Percentiles rank a stretch among this genome's conserved stretches.
These are phyloP conservation scores for Citrus mangshanensis DNA, from an alignment of 345 rosid species.

Conservation along the genomic window DNA sequence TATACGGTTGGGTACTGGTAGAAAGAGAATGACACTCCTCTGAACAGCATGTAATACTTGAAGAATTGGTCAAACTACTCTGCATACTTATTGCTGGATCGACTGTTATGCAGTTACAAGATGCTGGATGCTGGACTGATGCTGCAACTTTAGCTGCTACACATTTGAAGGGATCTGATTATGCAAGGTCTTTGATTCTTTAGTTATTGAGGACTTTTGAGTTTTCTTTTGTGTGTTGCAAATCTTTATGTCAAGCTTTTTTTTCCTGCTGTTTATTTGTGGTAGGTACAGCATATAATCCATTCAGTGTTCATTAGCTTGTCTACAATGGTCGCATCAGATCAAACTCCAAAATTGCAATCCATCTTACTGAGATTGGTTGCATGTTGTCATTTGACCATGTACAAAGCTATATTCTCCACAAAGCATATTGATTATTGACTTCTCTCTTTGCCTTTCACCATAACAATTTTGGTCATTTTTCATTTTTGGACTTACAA, in stretches of 20 bases:
- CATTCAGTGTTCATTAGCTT: not conserved
- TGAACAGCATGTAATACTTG: not conserved
- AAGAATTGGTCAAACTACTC: not conserved
- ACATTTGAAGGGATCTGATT: slow-evolving; percentile 92
- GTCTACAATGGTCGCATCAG: not conserved
- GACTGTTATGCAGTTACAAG: slow-evolving; percentile 66
- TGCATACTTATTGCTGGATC: not conserved
- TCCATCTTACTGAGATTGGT: not conserved
- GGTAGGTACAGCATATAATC: not conserved
- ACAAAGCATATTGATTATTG: not conserved
- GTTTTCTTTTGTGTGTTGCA: slow-evolving; percentile 10
- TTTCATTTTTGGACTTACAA: not conserved
- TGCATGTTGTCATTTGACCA: not conserved
- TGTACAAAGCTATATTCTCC: not conserved
- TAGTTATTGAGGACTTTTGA: not conserved
- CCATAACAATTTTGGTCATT: not conserved
- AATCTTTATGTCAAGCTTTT: not conserved
- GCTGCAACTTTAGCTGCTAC: slow-evolving; percentile 98
- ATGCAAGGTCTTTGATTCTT: slow-evolving; percentile 58
- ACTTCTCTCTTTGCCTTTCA: not conserved
- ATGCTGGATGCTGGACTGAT: slow-evolving; percentile 99
- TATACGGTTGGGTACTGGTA: not conserved
- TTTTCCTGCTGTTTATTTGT: not conserved
- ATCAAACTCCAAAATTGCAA: not conserved
- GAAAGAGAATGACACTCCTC: not conserved